Evolutionary conservation across 176 grass and related monocot species (phyloP).

Genomic region (Aegilops longissima): DNA sequence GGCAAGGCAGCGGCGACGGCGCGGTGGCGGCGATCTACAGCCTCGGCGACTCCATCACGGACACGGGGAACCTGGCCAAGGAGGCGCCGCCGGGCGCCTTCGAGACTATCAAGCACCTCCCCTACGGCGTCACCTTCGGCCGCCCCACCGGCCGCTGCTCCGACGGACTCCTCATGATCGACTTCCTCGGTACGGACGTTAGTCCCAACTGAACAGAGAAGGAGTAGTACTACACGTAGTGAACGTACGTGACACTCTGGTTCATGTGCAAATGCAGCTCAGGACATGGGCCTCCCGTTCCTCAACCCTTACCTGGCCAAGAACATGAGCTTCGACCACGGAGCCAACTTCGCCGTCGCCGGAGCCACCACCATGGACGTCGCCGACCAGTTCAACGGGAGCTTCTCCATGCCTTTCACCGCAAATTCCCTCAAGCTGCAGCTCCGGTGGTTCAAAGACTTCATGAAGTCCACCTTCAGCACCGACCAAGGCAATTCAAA

Average conservation of each 20-base stretch:
- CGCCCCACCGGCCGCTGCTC: constrained; percentile 80
- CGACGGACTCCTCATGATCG: constrained; percentile 96
- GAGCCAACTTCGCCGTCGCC: constrained; percentile 70
- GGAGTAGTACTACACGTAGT: too few species aligned
- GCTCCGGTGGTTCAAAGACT: constrained; percentile 62
- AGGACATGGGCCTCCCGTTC: constrained; percentile 58
- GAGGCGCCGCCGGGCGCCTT: constrained; percentile 66
- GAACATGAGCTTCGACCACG: constrained; percentile 55
- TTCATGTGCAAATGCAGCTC: constrained; percentile 28
- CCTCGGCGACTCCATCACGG: constrained; percentile 89
- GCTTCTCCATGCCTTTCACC: constrained; percentile 27
- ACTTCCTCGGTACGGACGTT: constrained; percentile 58
- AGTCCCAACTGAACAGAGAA: too few species aligned
- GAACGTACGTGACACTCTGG: too few species aligned
- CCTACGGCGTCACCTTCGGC: constrained; percentile 74
- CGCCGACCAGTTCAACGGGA: neutral
- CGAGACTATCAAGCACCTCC: constrained; percentile 69
- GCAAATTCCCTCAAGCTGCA: constrained; percentile 58
- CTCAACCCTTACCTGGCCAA: constrained; percentile 64
- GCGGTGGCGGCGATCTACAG: constrained; percentile 78
- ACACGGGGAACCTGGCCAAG: constrained; percentile 79
- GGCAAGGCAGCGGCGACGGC: neutral
- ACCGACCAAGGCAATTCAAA: constrained; percentile 11
- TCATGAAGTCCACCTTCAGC: constrained; percentile 33
- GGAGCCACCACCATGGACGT: constrained; percentile 57